Evolutionary conservation across 1,284 basidiomycete species (phyloP), one percentile per base, ranked within the genome.

Genomic region (Sanguinoderma infundibulare): DNA sequence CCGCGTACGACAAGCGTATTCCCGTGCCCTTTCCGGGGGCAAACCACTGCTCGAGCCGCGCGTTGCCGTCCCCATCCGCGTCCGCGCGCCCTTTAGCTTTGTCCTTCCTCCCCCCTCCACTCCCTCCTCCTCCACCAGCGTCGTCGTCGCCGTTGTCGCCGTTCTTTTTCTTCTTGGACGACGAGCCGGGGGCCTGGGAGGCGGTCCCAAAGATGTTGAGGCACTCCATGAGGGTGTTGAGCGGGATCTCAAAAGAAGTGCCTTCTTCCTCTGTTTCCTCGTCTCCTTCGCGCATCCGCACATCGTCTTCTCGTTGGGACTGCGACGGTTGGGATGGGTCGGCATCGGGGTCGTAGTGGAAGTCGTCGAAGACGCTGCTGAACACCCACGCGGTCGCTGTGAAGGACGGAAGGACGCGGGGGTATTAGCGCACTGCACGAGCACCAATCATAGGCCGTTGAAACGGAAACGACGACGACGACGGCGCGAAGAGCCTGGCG

Each of bases 171-270:
- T 83, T 86, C 59, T 77, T 79, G 69, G 78, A 85, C 57, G 74
- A 71, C 49, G 74, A 64, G 8, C 75, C 77, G 28, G 74, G 64
- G 36, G 71, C 68, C 12, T 75, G 64, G 55, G 78, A 78, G 1
- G 92, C 92, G 6, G 94, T 93, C 12, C 96, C 95, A 70, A 96
- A 98, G 59, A 98, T 89, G 73, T 96, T 95, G 44, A 98, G 82
- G 69, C 94, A 96, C 69, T 96, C 94, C 59, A 97, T 84, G 57
- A 97, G 78, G 0, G 89, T 90, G 70, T 87, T 85, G 34, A 98
- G 83, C 3, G 90, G 90, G 60, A 98, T 82, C 72, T 96, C 94
- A 70, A 98, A 95, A 0, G 84, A 81, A 8, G 81, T 84, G 61
- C 69, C 67, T 3, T 69, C 68, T 20, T 74, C 67, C 51, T 69